Base-by-base conservation (phyloP, 495 filamentous ascomycete species). In the Hyaloscypha variabilis region DNA sequence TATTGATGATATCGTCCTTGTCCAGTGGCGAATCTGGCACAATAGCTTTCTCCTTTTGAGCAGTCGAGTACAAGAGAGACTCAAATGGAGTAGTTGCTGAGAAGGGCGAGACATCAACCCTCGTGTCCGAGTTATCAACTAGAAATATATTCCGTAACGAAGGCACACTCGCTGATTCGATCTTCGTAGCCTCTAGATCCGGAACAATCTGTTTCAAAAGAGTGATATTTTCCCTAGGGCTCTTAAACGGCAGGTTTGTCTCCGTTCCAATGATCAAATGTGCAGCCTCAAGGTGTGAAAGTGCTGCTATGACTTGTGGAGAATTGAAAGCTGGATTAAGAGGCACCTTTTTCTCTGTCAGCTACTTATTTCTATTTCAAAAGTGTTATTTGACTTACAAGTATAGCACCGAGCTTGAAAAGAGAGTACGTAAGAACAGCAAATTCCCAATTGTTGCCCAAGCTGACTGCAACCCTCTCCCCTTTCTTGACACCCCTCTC, bases 291-390 rank as follows among this genome's bases (percentile, higher is more conserved):
- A 99, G 87, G 67, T 96, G 95, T 4, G 78, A 84, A 17, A 97
- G 78, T 0, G 93, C 95, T 1, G 92, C 78, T 19, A 87, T 79
- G 10, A 97, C 88, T 76, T 99, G 95, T 17, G 78, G 72, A 23
- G 83, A 77, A 71, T 93, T 97, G 82, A 97, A 99, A 0, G 87
- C 91, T 2, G 93, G 94, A 76, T 99, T 99, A 34, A 99, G 80
- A 2, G 95, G 95, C 2, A 96, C 88, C 86, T 90, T 36, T 17
- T n/a, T 17, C 24, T 36, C 26, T 29, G 25, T 65, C 55, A 58
- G 31, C 42, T 53, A 42, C 30, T 58, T 34, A 21, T 34, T 57
- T 23, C 46, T 13, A 14, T 21, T 56, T 31, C 34, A 23, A 39
- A n/a, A 46, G 5, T 42, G 26, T 2, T n/a, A 21, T 58, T 58